Base-by-base conservation (phyloP, 2,329 filamentous ascomycete species). In the Cytospora leucostoma region DNA sequence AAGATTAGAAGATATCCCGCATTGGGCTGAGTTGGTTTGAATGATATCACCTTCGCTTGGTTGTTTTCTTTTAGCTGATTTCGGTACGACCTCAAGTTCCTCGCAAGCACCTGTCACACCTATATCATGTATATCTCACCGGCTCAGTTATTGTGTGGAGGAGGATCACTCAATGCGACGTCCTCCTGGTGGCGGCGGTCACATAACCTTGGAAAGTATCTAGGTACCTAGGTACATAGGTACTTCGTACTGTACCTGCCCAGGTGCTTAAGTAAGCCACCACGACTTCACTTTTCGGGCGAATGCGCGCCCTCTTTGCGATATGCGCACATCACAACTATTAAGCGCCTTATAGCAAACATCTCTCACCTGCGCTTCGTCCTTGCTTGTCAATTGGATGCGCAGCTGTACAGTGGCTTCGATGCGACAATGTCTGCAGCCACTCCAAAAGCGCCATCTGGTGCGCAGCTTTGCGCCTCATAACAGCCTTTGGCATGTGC, bases 401-500 rank as follows among this genome's bases (percentile, higher is more conserved):
- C 69, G 68, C 65, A 55, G 66, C 63, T 66, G 56, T 51, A 44
- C 47, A 35, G 56, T 56, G 53, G 0, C 71, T 80, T 68, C 71
- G 62, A 75, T 75, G 74, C 73, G 71, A 70, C 70, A 70, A 75
- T 75, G 73, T 69, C 68, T 73, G 65, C 70, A 69, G 67, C 68
- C 69, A 67, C 68, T 69, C 64, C 68, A 64, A 65, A 68, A 67
- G 53, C 60, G 59, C 54, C 63, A 52, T 44, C 59, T 60, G 63
- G 63, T 57, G 59, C 61, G 63, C 63, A 59, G 59, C 51, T 32
- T 66, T 33, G 64, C 61, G 38, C 34, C 47, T 64, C 64, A 47
- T 66, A 58, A 66, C 54, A 51, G 19, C 49, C 21, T 21, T 54
- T 2, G 15, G 21, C 49, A 47, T 37, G 37, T 13, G 19, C 34